Evolutionary conservation across 257 asterid genomes (phyloP), one percentile per base, ranked within the genome.

Genomic region (Primulina eburnea): DNA sequence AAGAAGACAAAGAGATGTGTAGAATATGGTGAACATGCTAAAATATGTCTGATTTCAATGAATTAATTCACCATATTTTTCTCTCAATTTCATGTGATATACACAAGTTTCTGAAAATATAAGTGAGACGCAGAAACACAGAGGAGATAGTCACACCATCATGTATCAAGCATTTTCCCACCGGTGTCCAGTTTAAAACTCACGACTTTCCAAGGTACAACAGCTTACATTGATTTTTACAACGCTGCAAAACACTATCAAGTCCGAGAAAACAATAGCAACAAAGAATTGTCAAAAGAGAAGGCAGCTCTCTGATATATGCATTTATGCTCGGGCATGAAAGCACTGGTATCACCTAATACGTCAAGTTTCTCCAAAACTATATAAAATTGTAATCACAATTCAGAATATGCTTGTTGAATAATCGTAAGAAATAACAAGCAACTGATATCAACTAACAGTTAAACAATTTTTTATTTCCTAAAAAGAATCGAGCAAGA

Each of bases 311-410:
- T 43, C n/a, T 11, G 53, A 43, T 43, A 43, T 43, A 43, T 43
- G 53, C 6, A 43, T 43, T 11, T 43, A 43, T 43, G 53, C n/a
- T 43, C 2, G 5, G 50, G 50, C 11, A 17, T 43, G n/a, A 43
- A 12, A 11, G n/a, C 5, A 43, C 6, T 5, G 53, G 53, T 11
- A 57, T 8, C 6, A 7, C 29, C 62, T 1, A 57, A 57, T 4
- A 20, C 1, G 29, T 2, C 17, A 57, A 57, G 24, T 57, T 24
- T 69, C 20, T 33, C 1, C 57, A 33, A 34, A 68, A 56, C 37
- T 69, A 57, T 32, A 60, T 58, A n/a, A 34, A 69, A 43, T 33
- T 47, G 10, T 50, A 7, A 62, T 71, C 47, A n/a, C 50, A 61
- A 40, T 67, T 30, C 52, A 6, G 52, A 61, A 47, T 34, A 30